Base-by-base conservation (phyloP, 345 rosid genomes). In the Eutrema japonicum region DNA sequence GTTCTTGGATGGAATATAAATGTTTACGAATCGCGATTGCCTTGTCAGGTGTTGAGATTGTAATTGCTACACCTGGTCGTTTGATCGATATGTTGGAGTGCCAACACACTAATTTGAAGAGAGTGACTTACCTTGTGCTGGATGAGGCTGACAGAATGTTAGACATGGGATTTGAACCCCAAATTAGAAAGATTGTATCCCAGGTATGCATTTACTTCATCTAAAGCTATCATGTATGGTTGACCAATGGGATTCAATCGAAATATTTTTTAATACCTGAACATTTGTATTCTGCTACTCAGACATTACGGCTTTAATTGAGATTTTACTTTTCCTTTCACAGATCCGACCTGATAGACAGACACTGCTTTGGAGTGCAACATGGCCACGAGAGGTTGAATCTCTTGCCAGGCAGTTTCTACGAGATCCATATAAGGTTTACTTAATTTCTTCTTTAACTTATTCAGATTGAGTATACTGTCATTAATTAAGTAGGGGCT, bases 141-240 rank as follows among this genome's bases (percentile, higher is more conserved):
- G 99, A 90, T 77, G 99, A 95, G 78, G 96, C 99, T 64, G 99
- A 95, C 79, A 74, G 97, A 71, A 93, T 93, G 98, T 79, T 93
- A 82, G 98, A 94, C 78, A 94, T 94, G 98, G 98, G 97, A 12
- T 92, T 92, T 85, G 99, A 90, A 80, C 96, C 99, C 75, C 99
- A 95, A 72, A 92, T 95, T 75, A 88, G 97, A 82, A 90, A 88
- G 83, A 86, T 95, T 75, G 32, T 90, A 11, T 78, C 91, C 50
- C 99, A 95, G 87, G 97, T 87, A 71, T 72, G 61, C 13, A 67
- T 35, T 11, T 10, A n/a, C 69, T 57, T 41, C 33, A 53, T 49
- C 65, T 43, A 30, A 36, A 62, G 30, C 59, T 62, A 37, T 38
- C 66, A 36, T 14, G 18, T 70, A 27, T 54, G 64, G 33, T 43